A percentile compares a stretch with the other conserved stretches of the same genome.
These are phyloP conservation scores for Cladosporium colombiae DNA, from an alignment of 2,329 filamentous ascomycete species.

Conservation along the genomic window DNA sequence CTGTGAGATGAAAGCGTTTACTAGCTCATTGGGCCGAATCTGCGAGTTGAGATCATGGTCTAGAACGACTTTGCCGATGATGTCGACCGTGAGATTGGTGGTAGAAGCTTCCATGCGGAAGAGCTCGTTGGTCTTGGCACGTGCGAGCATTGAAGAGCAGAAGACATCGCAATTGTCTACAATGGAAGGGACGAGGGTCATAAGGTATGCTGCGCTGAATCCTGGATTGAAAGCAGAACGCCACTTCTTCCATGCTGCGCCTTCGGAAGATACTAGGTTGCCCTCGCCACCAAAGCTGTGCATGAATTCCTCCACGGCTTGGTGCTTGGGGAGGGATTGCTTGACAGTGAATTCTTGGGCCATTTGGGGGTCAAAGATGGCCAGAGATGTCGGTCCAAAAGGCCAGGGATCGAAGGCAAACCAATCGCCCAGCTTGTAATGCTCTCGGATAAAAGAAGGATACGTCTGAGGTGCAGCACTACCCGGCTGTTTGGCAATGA, in stretches of 20 bases:
- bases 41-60: conserved; percentile 43
- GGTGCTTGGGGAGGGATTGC: conserved; percentile 38
- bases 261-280: conserved; percentile 43
- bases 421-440: conserved; percentile 40
- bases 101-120: conserved; percentile 45
- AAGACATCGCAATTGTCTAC: conserved; percentile 40
- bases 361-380: conserved; percentile 43
- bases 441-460: conserved; percentile 38
- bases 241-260: conserved; percentile 47
- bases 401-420: conserved; percentile 53
- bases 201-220: conserved; percentile 42
- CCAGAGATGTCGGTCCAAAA: conserved; percentile 36
- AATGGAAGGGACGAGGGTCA: conserved; percentile 42
- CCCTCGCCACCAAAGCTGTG: conserved; percentile 40
- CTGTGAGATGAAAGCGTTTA: conserved; percentile 40
- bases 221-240: conserved; percentile 47
- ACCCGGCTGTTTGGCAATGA: conserved; percentile 36
- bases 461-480: conserved; percentile 41
- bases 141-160: conserved; percentile 37
- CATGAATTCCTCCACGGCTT: conserved; percentile 34
- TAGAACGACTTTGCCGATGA: conserved; percentile 45
- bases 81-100: conserved; percentile 44
- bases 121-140: conserved; percentile 39
- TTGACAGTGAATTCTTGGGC: conserved; percentile 42
- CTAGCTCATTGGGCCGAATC: conserved; percentile 38